These are phyloP conservation scores for Zasmidium angulare DNA, from an alignment of 2,329 filamentous ascomycete species.

Conservation along the genomic window DNA sequence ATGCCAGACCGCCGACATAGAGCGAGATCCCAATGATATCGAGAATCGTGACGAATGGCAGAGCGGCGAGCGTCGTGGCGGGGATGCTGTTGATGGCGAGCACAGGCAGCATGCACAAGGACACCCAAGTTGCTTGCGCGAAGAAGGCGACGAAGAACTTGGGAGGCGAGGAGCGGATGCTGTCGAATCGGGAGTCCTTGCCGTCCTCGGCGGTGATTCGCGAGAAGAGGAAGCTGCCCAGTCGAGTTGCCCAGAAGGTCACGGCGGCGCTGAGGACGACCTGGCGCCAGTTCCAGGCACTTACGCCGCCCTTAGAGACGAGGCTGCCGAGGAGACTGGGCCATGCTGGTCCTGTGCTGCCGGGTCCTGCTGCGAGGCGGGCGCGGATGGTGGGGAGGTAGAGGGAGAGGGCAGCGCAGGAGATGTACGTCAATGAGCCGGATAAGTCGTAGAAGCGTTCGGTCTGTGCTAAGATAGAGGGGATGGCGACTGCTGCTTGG, in stretches of 20 bases:
- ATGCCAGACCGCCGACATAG: constrained; percentile 59
- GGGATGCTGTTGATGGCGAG: constrained; percentile 64
- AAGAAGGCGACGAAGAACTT: constrained; percentile 58
- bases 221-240: constrained; percentile 64
- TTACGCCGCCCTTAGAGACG: constrained; percentile 42
- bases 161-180: constrained; percentile 52
- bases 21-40: constrained; percentile 60
- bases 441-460: constrained; percentile 70
- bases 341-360: constrained; percentile 43
- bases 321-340: constrained; percentile 51
- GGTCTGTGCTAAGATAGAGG: constrained; percentile 59
- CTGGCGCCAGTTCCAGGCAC: constrained; percentile 62
- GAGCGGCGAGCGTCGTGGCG: constrained; percentile 49
- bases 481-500: constrained; percentile 62
- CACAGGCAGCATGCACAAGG: constrained; percentile 65
- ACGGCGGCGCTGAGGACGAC: constrained; percentile 55
- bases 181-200: constrained; percentile 59
- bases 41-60: constrained; percentile 51
- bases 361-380: constrained; percentile 47
- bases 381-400: constrained; percentile 61
- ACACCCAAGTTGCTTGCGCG: constrained; percentile 67
- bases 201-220: constrained; percentile 59
- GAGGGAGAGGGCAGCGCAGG: constrained; percentile 62
- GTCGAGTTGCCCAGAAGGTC: constrained; percentile 61
- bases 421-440: constrained; percentile 65